Evolutionary conservation across 805 yeast species (phyloP).

Genomic region (Yarrowia alimentaria): DNA sequence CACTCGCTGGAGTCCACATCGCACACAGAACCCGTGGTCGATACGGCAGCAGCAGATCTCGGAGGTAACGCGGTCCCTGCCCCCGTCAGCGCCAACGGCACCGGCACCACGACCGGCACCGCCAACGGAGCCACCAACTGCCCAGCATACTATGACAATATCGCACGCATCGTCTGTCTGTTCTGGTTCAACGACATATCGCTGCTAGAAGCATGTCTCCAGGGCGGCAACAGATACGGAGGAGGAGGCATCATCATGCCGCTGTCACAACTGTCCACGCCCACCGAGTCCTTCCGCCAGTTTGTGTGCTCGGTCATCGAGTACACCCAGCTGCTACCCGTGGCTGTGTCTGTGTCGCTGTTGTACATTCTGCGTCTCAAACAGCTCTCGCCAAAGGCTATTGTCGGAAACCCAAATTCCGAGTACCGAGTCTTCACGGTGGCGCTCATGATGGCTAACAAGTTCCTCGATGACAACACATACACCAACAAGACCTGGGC

Average conservation of each 20-base stretch:
- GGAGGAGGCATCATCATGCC: neutral
- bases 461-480: constrained; percentile 89
- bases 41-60: constrained; percentile 11
- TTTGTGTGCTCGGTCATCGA: constrained; percentile 36
- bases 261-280: constrained; percentile 25
- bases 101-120: constrained; percentile 21
- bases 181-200: constrained; percentile 37
- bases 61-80: constrained; percentile 13
- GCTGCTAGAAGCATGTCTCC: constrained; percentile 22
- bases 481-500: constrained; percentile 91
- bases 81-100: neutral
- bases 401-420: constrained; percentile 38
- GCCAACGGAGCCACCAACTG: constrained; percentile 21
- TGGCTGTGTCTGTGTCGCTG: constrained; percentile 39
- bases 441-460: constrained; percentile 78
- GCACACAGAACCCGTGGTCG: constrained; percentile 6
- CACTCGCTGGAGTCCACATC: no score
- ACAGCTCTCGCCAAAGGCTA: constrained; percentile 30
- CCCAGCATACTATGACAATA: constrained; percentile 31
- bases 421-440: constrained; percentile 50
- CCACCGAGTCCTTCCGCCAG: constrained; percentile 35
- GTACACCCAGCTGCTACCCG: constrained; percentile 38
- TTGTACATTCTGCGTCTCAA: constrained; percentile 39
- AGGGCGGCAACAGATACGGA: neutral
- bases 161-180: constrained; percentile 38